Evolutionary conservation across 2,329 filamentous ascomycete genomes (phyloP).

Genomic region (Parastagonospora avenae): DNA sequence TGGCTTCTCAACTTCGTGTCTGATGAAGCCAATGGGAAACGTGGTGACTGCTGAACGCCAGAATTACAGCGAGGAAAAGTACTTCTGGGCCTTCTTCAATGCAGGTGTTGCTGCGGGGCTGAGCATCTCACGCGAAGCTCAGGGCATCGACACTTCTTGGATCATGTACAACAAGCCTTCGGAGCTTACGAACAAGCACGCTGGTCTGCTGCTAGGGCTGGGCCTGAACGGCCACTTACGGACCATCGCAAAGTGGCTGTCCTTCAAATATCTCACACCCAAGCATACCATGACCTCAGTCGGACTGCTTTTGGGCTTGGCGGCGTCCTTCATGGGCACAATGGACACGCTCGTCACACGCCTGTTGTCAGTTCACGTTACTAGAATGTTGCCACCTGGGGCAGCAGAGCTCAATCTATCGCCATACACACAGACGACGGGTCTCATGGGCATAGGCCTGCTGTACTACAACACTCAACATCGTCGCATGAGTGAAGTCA

Average conservation of each 20-base stretch:
- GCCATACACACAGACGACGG: conserved; percentile 90
- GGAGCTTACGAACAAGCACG: conserved; percentile 94
- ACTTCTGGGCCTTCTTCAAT: conserved; percentile 98
- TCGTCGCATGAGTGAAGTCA: conserved; percentile 97
- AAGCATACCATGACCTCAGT: conserved; percentile 99
- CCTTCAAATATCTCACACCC: conserved; percentile 98
- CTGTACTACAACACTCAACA: conserved; percentile 96
- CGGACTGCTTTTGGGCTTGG: conserved; percentile 87
- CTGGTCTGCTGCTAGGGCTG: conserved; percentile 87
- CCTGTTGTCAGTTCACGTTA: conserved; percentile 92
- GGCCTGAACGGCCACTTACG: conserved; percentile 96
- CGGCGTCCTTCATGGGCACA: conserved; percentile 91
- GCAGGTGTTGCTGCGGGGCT: conserved; percentile 92
- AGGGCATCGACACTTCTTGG: conserved; percentile 97
- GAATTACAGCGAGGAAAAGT: conserved; percentile 91
- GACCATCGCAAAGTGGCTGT: conserved; percentile 94
- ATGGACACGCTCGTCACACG: conserved; percentile 97
- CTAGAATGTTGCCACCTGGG: conserved; percentile 87
- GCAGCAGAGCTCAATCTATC: conserved; percentile 94
- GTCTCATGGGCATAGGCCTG: conserved; percentile 94
- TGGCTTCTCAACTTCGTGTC: conserved; percentile 88
- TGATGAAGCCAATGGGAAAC: conserved; percentile 89
- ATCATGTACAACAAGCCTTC: conserved; percentile 96
- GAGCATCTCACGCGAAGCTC: conserved; percentile 85
- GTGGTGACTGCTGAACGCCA: conserved; percentile 91